Evolutionary conservation across 148 eudicot genomes (phyloP).

Genomic region (Suaeda aralocaspica): DNA sequence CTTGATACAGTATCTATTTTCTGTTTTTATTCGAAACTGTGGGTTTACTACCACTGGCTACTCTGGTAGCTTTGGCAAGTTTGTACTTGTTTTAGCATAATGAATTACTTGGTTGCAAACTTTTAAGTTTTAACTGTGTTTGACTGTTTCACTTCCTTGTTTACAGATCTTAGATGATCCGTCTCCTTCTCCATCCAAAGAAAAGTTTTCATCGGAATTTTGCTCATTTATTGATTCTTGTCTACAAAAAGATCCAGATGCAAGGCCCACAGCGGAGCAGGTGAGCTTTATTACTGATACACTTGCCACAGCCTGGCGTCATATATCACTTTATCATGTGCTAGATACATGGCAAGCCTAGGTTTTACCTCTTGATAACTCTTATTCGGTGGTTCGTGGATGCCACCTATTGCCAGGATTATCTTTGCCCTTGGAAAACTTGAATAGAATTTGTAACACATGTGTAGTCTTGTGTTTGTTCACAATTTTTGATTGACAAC

Average conservation of each 20-base stretch:
- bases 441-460: no score
- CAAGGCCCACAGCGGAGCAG: conserved; percentile 92
- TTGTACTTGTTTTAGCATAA: neutral
- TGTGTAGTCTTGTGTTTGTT: neutral
- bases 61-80: no score
- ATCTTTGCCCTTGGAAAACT: neutral
- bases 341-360: neutral
- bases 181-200: conserved; percentile 74
- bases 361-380: neutral
- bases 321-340: neutral
- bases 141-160: neutral
- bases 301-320: neutral
- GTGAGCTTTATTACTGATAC: conserved; percentile 29
- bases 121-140: neutral
- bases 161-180: conserved; percentile 92
- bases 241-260: conserved; percentile 71
- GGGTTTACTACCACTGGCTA: neutral
- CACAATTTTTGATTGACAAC: neutral
- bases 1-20: neutral
- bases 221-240: conserved; percentile 86
- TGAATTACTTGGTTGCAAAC: neutral
- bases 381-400: neutral
- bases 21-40: neutral
- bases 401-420: neutral
- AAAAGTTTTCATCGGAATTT: conserved; percentile 73